phyloP scores from a whole-genome alignment of 2,329 filamentous ascomycete genomes.

The Fusarium devonianum region DNA sequence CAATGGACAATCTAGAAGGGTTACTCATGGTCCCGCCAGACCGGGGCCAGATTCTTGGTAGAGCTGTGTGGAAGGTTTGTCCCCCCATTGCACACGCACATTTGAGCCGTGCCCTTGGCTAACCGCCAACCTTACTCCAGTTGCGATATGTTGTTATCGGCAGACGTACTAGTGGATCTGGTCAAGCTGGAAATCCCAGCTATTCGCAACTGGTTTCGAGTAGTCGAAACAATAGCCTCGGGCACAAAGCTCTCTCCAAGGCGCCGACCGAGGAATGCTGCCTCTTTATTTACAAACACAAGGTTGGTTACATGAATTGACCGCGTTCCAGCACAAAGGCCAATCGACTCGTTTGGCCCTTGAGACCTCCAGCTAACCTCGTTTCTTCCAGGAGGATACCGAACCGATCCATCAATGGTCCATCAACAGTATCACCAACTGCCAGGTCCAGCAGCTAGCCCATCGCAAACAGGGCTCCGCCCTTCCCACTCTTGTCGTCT shows the following conservation, averaged over 20 bases:
- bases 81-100: slow-evolving; percentile 5
- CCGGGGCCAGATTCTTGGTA: slow-evolving; percentile 57
- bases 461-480: slow-evolving; percentile 68
- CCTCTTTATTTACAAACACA: slow-evolving; percentile 64
- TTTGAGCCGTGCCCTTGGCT: slow-evolving; percentile 6
- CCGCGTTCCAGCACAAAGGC: neutral
- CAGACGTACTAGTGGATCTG: slow-evolving; percentile 41
- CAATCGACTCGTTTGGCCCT: neutral
- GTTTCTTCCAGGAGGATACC: slow-evolving; percentile 53
- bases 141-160: slow-evolving; percentile 67
- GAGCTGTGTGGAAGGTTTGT: slow-evolving; percentile 61
- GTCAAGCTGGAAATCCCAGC: slow-evolving; percentile 48
- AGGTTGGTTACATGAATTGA: slow-evolving; percentile 49
- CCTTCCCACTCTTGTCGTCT: slow-evolving; percentile 66
- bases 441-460: slow-evolving; percentile 64
- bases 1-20: slow-evolving; percentile 54
- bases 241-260: slow-evolving; percentile 48
- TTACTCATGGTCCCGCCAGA: slow-evolving; percentile 60
- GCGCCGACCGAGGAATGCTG: slow-evolving; percentile 53
- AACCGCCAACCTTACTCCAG: slow-evolving; percentile 50
- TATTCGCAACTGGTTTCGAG: slow-evolving; percentile 52
- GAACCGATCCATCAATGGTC: slow-evolving; percentile 64
- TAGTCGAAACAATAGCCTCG: slow-evolving; percentile 49
- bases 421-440: slow-evolving; percentile 61
- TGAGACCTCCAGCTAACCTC: slow-evolving; percentile 9